Base-by-base conservation (phyloP, 805 yeast species). In the Candida yuanshanica region DNA sequence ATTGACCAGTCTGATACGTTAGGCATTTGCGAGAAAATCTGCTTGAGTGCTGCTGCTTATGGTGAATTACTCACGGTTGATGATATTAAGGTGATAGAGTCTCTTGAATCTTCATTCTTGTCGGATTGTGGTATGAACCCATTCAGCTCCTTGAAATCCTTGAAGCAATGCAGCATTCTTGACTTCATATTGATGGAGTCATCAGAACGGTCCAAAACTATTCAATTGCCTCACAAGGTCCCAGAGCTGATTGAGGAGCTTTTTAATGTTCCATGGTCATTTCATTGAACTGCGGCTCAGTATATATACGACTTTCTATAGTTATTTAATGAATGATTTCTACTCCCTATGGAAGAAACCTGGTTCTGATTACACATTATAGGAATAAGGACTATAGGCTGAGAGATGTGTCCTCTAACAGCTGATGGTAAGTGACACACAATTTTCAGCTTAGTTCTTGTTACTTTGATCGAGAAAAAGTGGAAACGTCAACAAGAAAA, bases 401-500 rank as follows among this genome's bases (percentile, higher is more conserved):
- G n/a, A n/a, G n/a, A n/a, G n/a, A 2, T 33, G 44, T 33, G 40
- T 12, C 40, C 35, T 37, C 16, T 26, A 41, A 12, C 34, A n/a
- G 10, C 14, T 18, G 14, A n/a, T 20, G 44, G 38, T 44, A 8
- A 6, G 14, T 16, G 11, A 12, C 48, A 38, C 42, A 31, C 29
- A 12, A 36, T 34, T 38, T 41, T 38, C n/a, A n/a, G n/a, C n/a
- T n/a, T n/a, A n/a, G n/a, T n/a, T n/a, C n/a, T n/a, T n/a, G n/a
- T n/a, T 41, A n/a, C 25, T 17, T 18, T 20, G 27, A 38, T 23
- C 32, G 42, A 29, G 29, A 38, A 40, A 26, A 42, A 45, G 35
- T 40, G 38, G 48, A 44, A 48, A 48, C 48, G 47, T 50, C 53
- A 48, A 48, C 53, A 39, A 42, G 45, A 38, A 42, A 42, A 35